phyloP scores from a whole-genome alignment of 2,329 filamentous ascomycete genomes.

The Mycocentrospora acerina region DNA sequence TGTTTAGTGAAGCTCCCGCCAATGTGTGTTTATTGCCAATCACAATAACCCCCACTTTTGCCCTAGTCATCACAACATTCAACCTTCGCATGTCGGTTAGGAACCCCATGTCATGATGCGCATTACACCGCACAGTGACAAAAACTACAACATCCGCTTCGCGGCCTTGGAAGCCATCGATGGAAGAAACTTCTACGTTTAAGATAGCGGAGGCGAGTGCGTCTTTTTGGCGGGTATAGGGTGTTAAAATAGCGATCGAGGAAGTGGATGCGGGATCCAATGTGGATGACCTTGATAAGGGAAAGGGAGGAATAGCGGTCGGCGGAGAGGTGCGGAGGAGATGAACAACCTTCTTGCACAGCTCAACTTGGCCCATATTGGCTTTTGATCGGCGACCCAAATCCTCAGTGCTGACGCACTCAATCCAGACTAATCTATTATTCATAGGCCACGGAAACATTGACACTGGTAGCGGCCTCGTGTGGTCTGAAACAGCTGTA shows the following conservation, averaged over 20 bases:
- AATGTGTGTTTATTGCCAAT: constrained; percentile 22
- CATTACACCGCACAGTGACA: constrained; percentile 48
- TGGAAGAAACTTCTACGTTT: constrained; percentile 39
- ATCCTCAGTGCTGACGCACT: constrained; percentile 41
- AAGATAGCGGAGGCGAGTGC: constrained; percentile 28
- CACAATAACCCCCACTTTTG: constrained; percentile 38
- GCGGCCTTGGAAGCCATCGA: constrained; percentile 49
- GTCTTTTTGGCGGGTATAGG: constrained; percentile 44
- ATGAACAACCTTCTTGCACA: constrained; percentile 40
- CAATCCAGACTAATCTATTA: constrained; percentile 40
- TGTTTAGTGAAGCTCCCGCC: constrained; percentile 31
- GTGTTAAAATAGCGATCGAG: constrained; percentile 45
- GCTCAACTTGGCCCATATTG: constrained; percentile 42
- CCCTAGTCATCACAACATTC: constrained; percentile 47
- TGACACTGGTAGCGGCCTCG: constrained; percentile 24
- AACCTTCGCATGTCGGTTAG: constrained; percentile 45
- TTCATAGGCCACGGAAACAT: constrained; percentile 20
- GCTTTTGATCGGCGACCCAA: constrained; percentile 43
- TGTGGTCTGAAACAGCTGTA: constrained; percentile 31
- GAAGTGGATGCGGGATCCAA: constrained; percentile 2
- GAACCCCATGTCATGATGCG: constrained; percentile 43
- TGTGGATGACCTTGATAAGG: no score
- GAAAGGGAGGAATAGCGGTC: no score
- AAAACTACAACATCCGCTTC: constrained; percentile 50
- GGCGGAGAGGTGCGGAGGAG: constrained; percentile 30